Evolutionary conservation across 73 alveolate genomes (phyloP).

Genomic region (Tetrahymena elliotti): DNA sequence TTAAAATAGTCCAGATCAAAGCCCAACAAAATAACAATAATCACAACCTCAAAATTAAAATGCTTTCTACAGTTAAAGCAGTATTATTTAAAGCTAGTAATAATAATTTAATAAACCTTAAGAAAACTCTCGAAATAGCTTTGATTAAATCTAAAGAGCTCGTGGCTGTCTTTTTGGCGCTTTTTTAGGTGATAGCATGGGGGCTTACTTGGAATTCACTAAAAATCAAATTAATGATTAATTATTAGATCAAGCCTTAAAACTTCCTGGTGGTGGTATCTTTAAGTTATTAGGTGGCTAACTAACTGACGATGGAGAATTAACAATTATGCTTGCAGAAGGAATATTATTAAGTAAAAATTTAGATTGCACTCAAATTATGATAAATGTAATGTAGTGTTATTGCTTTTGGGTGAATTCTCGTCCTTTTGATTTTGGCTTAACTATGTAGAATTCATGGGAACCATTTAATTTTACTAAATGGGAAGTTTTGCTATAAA

Average conservation of each 20-base stretch:
- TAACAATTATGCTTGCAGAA: neutral
- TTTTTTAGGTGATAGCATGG: neutral
- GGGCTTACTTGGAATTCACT: neutral
- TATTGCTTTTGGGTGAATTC: neutral
- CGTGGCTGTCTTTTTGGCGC: neutral
- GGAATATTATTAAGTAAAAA: neutral
- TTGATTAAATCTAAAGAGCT: neutral
- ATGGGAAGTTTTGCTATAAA: neutral
- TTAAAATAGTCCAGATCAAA: no score
- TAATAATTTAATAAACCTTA: neutral
- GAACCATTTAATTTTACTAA: neutral
- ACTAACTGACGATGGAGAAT: neutral
- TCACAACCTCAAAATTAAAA: no score
- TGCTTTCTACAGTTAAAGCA: no score
- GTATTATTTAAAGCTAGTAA: neutral
- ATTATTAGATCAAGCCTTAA: neutral
- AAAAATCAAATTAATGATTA: neutral
- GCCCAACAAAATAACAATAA: no score
- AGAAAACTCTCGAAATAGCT: neutral
- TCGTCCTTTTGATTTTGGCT: neutral
- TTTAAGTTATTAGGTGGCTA: neutral
- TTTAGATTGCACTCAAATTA: neutral
- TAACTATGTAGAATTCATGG: neutral
- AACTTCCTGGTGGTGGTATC: neutral
- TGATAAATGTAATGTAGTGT: neutral